Evolutionary conservation across 495 filamentous ascomycete species (phyloP).

Genomic region (Hyaloscypha finlandica): DNA sequence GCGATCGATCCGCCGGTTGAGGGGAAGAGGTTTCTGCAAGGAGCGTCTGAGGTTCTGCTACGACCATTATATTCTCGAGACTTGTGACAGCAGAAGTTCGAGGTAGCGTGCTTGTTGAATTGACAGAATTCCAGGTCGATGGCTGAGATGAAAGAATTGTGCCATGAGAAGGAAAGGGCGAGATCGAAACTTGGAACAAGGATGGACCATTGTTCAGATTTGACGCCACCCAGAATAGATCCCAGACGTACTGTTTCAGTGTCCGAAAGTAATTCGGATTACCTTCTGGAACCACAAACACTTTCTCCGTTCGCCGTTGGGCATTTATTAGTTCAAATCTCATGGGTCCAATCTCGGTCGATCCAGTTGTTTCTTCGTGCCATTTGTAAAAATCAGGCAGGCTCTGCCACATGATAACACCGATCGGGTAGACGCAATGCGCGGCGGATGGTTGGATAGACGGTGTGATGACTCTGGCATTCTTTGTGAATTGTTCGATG

Average conservation of each 20-base stretch:
- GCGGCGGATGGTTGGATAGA: neutral
- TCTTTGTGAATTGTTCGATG: conserved; percentile 8
- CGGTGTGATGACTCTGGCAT: neutral
- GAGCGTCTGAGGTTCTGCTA: neutral
- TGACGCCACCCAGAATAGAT: conserved; percentile 16
- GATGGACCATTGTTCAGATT: conserved; percentile 1
- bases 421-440: neutral
- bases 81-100: neutral
- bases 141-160: neutral
- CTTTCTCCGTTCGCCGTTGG: conserved; percentile 9
- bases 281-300: neutral
- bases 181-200: conserved; percentile 8
- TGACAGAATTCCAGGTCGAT: neutral
- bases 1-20: neutral
- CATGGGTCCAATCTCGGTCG: neutral
- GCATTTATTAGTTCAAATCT: conserved; percentile 15
- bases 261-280: conserved; percentile 5
- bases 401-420: conserved; percentile 19
- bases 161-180: neutral
- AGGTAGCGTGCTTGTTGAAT: neutral
- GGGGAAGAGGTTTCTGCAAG: neutral
- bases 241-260: conserved; percentile 23
- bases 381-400: conserved; percentile 15
- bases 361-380: conserved; percentile 8
- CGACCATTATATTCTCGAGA: neutral